Percentiles rank a stretch among this genome's conserved stretches.
Evolutionary conservation across 306 rosid genomes (phyloP).

Genomic region (Quercus wislizeni): DNA sequence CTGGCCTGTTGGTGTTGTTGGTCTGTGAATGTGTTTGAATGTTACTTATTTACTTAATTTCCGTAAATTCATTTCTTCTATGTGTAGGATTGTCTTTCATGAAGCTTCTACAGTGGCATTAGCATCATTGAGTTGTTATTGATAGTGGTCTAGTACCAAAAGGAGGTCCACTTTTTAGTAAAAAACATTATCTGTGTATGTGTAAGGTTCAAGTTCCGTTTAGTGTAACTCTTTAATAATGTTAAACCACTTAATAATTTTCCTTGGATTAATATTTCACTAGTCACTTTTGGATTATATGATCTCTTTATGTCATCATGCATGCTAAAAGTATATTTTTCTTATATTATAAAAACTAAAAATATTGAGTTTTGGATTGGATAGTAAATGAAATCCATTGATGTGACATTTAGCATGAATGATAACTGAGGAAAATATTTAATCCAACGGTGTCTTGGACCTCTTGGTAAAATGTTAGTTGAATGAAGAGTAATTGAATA

Average conservation of each 20-base stretch:
- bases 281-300: background rate
- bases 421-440: no score
- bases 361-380: no score
- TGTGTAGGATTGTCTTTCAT: slow-evolving; percentile 2
- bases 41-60: slow-evolving; percentile 6
- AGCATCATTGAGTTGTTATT: slow-evolving; percentile 1
- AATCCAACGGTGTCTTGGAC: no score
- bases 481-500: no score
- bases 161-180: background rate
- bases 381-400: no score
- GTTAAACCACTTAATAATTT: no score
- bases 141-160: background rate
- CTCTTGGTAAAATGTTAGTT: no score
- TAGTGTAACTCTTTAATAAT: no score
- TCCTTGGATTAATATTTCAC: no score
- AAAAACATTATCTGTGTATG: background rate
- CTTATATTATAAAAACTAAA: no score
- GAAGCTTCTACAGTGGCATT: background rate
- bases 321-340: background rate
- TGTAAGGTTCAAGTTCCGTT: background rate
- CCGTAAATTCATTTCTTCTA: slow-evolving; percentile 7
- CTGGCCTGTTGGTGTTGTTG: slow-evolving; percentile 95
- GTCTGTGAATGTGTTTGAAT: slow-evolving; percentile 41
- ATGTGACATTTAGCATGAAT: no score
- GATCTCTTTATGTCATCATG: background rate